These are phyloP conservation scores for Coprinopsis marcescibilis DNA, from an alignment of 768 basidiomycete species.

Conservation along the genomic window DNA sequence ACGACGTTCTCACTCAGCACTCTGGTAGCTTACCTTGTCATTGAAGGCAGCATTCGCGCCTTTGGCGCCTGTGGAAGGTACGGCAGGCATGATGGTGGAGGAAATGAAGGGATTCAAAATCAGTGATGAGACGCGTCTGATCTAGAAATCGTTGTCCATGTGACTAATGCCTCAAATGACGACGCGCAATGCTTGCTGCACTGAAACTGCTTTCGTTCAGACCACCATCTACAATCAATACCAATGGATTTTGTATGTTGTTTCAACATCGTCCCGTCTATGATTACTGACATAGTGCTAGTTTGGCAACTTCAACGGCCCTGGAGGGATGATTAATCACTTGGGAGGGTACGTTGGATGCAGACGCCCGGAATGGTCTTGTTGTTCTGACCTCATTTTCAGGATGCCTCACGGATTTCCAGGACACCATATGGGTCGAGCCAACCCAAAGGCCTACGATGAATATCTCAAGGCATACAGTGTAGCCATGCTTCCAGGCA, in stretches of 20 bases:
- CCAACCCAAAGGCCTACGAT: conserved; percentile 75
- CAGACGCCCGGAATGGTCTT: conserved; percentile 11
- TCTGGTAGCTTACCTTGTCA: conserved; percentile 57
- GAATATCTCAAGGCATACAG: conserved; percentile 95
- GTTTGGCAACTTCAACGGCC: conserved; percentile 44
- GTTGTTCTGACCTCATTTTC: conserved; percentile 26
- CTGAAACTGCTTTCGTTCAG: conserved; percentile 10
- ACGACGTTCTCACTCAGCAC: conserved; percentile 6
- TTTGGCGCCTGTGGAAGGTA: conserved; percentile 29
- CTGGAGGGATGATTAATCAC: conserved; percentile 60
- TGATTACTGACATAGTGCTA: conserved; percentile 16
- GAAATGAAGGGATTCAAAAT: conserved; percentile 12
- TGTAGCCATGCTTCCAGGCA: conserved; percentile 86
- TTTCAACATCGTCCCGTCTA: background rate
- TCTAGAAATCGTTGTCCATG: conserved; percentile 28
- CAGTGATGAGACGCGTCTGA: conserved; percentile 25
- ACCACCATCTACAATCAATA: conserved; percentile 10
- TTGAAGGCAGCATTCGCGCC: conserved; percentile 78
- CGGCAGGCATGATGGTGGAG: conserved; percentile 26
- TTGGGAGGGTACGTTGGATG: conserved; percentile 63
- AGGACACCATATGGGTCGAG: conserved; percentile 34
- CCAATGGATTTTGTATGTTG: conserved; percentile 45
- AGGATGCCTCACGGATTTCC: conserved; percentile 49
- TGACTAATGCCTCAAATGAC: conserved; percentile 21
- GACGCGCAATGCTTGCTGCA: conserved; percentile 13